phyloP scores from a whole-genome alignment of 345 rosid genomes.

The Populus euphratica region DNA sequence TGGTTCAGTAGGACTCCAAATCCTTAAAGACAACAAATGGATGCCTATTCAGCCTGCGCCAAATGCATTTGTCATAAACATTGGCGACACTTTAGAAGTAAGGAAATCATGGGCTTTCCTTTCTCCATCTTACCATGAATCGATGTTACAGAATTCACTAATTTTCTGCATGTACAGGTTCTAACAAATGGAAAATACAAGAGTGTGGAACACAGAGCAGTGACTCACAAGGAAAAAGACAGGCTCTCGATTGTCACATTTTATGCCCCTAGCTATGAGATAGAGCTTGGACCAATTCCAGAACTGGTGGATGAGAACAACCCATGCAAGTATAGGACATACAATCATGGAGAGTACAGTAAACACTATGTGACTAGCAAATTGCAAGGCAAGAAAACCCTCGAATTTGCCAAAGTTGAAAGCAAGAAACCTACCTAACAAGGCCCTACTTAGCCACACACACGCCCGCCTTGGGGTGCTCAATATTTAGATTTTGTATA shows the following conservation, averaged over 20 bases:
- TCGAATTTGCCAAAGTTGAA: conserved; percentile 78
- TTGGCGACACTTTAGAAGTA: conserved; percentile 91
- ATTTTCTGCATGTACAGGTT: conserved; percentile 40
- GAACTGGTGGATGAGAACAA: conserved; percentile 69
- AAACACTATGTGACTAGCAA: conserved; percentile 77
- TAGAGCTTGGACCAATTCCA: conserved; percentile 70
- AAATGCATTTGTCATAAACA: conserved; percentile 71
- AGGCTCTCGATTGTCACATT: conserved; percentile 90
- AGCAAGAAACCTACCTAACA: not conserved
- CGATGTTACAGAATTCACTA: not conserved
- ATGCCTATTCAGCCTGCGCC: conserved; percentile 59
- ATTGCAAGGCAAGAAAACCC: conserved; percentile 81
- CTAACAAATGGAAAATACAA: conserved; percentile 89
- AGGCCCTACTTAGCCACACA: conserved; percentile 3
- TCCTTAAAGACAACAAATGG: conserved; percentile 72
- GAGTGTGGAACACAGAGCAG: conserved; percentile 94
- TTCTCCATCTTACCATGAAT: not conserved
- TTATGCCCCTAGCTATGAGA: conserved; percentile 90
- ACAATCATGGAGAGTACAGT: conserved; percentile 88
- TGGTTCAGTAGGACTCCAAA: conserved; percentile 71
- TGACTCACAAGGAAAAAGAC: conserved; percentile 66
- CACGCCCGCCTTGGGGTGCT: not conserved
- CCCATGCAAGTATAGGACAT: conserved; percentile 80
- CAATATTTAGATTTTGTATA: not conserved
- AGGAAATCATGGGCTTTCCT: not conserved